These are phyloP conservation scores for Sporothrix variecibatus DNA, from an alignment of 2,329 filamentous ascomycete species.

Conservation along the genomic window DNA sequence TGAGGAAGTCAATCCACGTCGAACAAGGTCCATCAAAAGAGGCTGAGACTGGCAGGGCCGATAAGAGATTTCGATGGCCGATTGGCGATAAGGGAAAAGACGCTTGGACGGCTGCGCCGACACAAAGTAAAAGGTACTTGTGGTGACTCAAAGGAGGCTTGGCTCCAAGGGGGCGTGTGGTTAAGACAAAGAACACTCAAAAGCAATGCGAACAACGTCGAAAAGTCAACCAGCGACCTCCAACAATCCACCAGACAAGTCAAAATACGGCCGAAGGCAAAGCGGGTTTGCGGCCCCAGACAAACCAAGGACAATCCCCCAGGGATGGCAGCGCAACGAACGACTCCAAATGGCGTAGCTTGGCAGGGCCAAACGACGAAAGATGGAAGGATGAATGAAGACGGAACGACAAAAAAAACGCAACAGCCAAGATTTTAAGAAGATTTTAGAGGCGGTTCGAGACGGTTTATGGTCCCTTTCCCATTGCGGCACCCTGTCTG, in stretches of 20 bases:
- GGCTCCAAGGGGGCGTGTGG: neutral
- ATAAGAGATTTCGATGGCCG: neutral
- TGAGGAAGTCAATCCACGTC: neutral
- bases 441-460: neutral
- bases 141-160: neutral
- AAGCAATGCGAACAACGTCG: neutral
- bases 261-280: neutral
- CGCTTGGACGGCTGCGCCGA: neutral
- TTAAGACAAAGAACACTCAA: neutral
- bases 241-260: neutral
- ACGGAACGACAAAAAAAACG: neutral
- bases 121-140: neutral
- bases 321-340: neutral
- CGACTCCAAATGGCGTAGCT: neutral
- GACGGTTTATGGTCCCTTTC: slow-evolving; percentile 1
- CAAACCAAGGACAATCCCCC: neutral
- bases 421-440: neutral
- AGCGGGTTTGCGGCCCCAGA: slow-evolving; percentile 1
- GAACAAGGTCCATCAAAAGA: neutral
- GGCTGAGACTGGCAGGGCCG: neutral
- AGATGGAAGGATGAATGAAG: neutral
- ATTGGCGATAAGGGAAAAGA: neutral
- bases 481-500: neutral
- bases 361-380: neutral
- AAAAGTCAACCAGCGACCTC: neutral